A percentile compares a stretch with the other conserved stretches of the same genome.
These are phyloP conservation scores for Pinus tabuliformis DNA, from an alignment of 75 land plant species.

Conservation along the genomic window DNA sequence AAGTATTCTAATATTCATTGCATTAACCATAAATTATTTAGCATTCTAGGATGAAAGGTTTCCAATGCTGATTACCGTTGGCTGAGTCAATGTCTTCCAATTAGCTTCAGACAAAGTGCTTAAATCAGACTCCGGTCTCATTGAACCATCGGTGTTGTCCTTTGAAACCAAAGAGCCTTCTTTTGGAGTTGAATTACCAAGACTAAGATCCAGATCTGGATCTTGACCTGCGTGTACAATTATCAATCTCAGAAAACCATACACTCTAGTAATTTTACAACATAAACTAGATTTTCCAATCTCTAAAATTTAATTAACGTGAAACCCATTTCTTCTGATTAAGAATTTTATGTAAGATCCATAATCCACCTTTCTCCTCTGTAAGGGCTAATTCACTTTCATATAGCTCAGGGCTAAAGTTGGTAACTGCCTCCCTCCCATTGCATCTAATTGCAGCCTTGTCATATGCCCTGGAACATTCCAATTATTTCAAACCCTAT, in stretches of 20 bases:
- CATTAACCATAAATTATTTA: neutral
- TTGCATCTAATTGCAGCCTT: conserved; percentile 47
- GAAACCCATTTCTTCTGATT: too few species aligned
- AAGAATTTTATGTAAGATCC: too few species aligned
- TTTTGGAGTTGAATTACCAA: conserved; percentile 1
- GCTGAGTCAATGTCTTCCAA: neutral
- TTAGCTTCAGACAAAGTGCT: neutral
- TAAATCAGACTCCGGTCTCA: neutral
- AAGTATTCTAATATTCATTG: too few species aligned
- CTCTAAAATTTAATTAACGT: too few species aligned
- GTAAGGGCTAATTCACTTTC: conserved; percentile 3
- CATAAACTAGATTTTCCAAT: too few species aligned
- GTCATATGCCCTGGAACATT: conserved; percentile 41
- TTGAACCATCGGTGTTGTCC: neutral
- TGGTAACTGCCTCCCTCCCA: conserved; percentile 51
- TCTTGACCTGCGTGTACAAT: too few species aligned
- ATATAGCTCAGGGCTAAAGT: conserved; percentile 44
- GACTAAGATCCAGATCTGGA: conserved; percentile 5
- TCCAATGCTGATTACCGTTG: neutral
- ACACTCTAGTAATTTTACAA: too few species aligned
- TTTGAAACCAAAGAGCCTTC: neutral
- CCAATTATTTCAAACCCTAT: too few species aligned
- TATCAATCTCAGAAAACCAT: too few species aligned
- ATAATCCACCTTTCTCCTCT: too few species aligned
- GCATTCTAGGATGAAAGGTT: neutral